A percentile compares a stretch with the other conserved stretches of the same genome.
Evolutionary conservation across 2,329 filamentous ascomycete genomes (phyloP).

Genomic region (Colletotrichum gloeosporioides): DNA sequence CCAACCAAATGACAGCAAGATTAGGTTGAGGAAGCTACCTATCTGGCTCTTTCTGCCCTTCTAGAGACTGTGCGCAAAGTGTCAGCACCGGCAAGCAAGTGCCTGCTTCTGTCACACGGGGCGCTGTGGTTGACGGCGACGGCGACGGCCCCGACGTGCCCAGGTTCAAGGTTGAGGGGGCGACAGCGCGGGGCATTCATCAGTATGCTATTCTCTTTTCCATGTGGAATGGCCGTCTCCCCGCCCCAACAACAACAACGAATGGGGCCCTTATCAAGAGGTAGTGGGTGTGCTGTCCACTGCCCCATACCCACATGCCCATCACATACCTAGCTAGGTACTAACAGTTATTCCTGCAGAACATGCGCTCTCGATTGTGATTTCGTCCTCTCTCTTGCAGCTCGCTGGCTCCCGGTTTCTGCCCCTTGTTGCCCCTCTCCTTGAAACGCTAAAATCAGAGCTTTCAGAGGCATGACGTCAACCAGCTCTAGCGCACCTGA

Average conservation of each 20-base stretch:
- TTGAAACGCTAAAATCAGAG: conserved; percentile 23
- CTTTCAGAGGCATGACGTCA: conserved; percentile 24
- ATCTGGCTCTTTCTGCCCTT: neutral
- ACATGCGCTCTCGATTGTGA: neutral
- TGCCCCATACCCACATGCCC: neutral
- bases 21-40: neutral
- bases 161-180: conserved; percentile 15
- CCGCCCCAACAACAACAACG: neutral
- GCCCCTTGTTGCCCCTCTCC: conserved; percentile 19
- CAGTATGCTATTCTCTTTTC: conserved; percentile 16
- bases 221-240: conserved; percentile 12
- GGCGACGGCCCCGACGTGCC: neutral
- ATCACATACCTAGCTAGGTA: neutral
- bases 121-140: neutral
- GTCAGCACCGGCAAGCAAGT: neutral
- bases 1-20: neutral
- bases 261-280: neutral
- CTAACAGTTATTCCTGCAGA: neutral
- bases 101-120: neutral
- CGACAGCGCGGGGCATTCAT: conserved; percentile 16
- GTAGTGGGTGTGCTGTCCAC: neutral
- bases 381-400: neutral
- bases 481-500: conserved; percentile 16
- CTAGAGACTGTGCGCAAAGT: neutral
- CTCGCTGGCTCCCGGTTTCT: neutral